These are phyloP conservation scores for Fomitopsis pinicola DNA, from an alignment of 1,284 basidiomycete genomes.

Conservation along the genomic window DNA sequence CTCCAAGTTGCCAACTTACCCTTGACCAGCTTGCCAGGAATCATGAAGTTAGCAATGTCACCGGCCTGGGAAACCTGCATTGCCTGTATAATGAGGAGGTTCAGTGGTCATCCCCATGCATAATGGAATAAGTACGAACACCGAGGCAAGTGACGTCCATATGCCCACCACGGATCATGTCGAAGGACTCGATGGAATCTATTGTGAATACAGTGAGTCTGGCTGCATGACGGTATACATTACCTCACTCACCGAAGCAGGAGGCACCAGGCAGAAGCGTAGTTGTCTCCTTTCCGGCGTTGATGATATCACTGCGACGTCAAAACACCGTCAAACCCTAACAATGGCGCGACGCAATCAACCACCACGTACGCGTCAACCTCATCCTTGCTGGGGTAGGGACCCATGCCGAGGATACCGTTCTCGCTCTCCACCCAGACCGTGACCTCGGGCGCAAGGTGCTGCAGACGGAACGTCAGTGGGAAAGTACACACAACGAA, in stretches of 20 bases:
- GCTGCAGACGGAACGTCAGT: constrained; percentile 30
- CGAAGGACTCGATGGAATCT: constrained; percentile 88
- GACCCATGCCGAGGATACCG: constrained; percentile 92
- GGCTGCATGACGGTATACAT: neutral
- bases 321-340: neutral
- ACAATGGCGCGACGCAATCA: neutral
- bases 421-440: constrained; percentile 95
- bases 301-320: constrained; percentile 72
- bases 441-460: constrained; percentile 67
- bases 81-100: constrained; percentile 43
- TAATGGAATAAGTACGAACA: constrained; percentile 33
- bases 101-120: neutral
- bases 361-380: constrained; percentile 75
- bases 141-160: constrained; percentile 88
- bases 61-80: constrained; percentile 92
- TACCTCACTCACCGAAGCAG: constrained; percentile 62
- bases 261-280: constrained; percentile 89
- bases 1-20: constrained; percentile 49
- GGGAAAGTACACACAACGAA: constrained; percentile 27
- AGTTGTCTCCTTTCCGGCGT: constrained; percentile 94
- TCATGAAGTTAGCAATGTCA: constrained; percentile 96
- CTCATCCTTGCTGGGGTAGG: constrained; percentile 82
- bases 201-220: constrained; percentile 6
- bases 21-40: constrained; percentile 90
- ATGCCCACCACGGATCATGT: constrained; percentile 94